Evolutionary conservation across 768 basidiomycete genomes (phyloP).

Genomic region (Pleurotus citrinopileatus): DNA sequence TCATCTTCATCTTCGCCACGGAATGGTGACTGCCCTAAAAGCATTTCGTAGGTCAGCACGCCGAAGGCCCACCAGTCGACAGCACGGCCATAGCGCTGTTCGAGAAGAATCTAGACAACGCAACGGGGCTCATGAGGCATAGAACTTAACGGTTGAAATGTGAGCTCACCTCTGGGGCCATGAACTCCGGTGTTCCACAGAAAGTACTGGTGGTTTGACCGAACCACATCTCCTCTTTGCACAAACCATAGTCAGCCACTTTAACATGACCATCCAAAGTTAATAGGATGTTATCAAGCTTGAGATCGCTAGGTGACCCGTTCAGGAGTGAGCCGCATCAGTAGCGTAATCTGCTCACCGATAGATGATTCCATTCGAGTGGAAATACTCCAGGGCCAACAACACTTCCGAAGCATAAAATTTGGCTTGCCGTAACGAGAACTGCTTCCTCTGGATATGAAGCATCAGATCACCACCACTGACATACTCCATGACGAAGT

Average conservation of each 20-base stretch:
- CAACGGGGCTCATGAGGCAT: too few species aligned
- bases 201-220: slow-evolving; percentile 97
- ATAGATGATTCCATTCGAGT: slow-evolving; percentile 98
- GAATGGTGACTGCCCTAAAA: slow-evolving; percentile 98
- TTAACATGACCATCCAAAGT: slow-evolving; percentile 98
- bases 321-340: neutral
- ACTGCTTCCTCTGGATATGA: slow-evolving; percentile 98
- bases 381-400: slow-evolving; percentile 96
- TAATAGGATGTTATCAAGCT: slow-evolving; percentile 95
- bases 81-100: slow-evolving; percentile 97
- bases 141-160: too few species aligned
- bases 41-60: slow-evolving; percentile 97
- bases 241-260: slow-evolving; percentile 98
- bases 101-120: slow-evolving; percentile 83
- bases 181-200: slow-evolving; percentile 99
- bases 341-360: slow-evolving; percentile 52
- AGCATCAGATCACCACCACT: slow-evolving; percentile 99
- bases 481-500: slow-evolving; percentile 99
- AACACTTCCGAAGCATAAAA: slow-evolving; percentile 98
- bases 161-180: slow-evolving; percentile 96
- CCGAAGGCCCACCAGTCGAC: slow-evolving; percentile 99
- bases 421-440: slow-evolving; percentile 97
- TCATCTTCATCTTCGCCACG: slow-evolving; percentile 99
- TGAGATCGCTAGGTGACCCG: slow-evolving; percentile 70
- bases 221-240: slow-evolving; percentile 99